Evolutionary conservation across 1,139 yeast genomes (phyloP).

Genomic region (Candida glucosophila): DNA sequence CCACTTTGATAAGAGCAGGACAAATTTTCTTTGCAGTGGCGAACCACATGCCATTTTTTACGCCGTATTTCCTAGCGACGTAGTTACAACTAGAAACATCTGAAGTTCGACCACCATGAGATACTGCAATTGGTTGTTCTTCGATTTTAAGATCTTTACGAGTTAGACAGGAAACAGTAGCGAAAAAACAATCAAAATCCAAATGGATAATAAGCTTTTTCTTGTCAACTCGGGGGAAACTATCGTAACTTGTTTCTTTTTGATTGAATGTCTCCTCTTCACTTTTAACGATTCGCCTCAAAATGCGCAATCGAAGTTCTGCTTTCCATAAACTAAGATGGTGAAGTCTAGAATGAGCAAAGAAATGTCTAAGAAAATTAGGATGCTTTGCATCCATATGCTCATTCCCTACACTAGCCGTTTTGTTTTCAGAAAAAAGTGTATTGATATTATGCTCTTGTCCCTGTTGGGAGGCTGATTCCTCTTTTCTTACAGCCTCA

Average conservation of each 20-base stretch:
- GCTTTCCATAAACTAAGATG: constrained; percentile 86
- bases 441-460: background rate
- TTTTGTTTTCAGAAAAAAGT: constrained; percentile 1
- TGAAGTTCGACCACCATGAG: constrained; percentile 62
- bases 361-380: constrained; percentile 60
- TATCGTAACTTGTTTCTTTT: background rate
- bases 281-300: constrained; percentile 26
- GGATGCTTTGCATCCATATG: constrained; percentile 65
- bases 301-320: constrained; percentile 55
- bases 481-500: constrained; percentile 4
- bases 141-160: constrained; percentile 49
- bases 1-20: constrained; percentile 53
- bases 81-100: constrained; percentile 95
- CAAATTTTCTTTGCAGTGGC: constrained; percentile 53
- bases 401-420: background rate
- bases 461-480: background rate
- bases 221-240: constrained; percentile 1
- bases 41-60: constrained; percentile 88
- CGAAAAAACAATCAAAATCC: constrained; percentile 93
- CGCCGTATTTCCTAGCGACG: constrained; percentile 66
- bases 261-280: constrained; percentile 4
- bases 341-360: constrained; percentile 76
- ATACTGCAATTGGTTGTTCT: constrained; percentile 68
- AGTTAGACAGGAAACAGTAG: constrained; percentile 65
- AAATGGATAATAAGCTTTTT: constrained; percentile 54